A percentile compares a stretch with the other conserved stretches of the same genome.
phyloP scores from a whole-genome alignment of 2,329 filamentous ascomycete genomes.

The Ophiostoma montium region DNA sequence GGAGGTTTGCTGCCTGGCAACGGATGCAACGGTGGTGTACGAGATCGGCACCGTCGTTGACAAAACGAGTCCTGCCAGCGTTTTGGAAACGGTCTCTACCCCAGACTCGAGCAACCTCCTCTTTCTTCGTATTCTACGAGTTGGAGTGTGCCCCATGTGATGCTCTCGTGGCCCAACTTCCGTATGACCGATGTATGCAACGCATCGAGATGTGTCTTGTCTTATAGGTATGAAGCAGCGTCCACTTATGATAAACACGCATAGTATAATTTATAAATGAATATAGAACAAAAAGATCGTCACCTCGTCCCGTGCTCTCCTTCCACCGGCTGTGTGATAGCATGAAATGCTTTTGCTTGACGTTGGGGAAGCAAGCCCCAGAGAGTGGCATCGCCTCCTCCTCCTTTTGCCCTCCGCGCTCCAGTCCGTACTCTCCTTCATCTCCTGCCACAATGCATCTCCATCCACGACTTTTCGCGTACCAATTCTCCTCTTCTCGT shows the following conservation, averaged over 20 bases:
- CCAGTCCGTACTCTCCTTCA: too few relatives aligned
- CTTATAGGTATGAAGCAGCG: not conserved
- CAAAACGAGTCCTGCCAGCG: too few relatives aligned
- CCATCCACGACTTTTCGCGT: not conserved
- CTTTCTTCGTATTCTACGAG: too few relatives aligned
- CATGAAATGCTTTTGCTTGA: not conserved
- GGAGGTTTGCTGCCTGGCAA: too few relatives aligned
- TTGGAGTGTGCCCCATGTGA: not conserved
- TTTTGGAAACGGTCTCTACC: too few relatives aligned
- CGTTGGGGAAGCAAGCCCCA: too few relatives aligned
- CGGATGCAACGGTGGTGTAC: too few relatives aligned
- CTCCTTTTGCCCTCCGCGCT: too few relatives aligned
- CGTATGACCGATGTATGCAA: not conserved
- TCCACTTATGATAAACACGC: not conserved
- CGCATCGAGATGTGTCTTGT: not conserved
- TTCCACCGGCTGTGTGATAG: slow-evolving; percentile 1
- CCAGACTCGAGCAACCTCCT: too few relatives aligned
- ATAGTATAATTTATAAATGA: not conserved
- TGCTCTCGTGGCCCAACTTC: not conserved
- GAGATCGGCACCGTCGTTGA: too few relatives aligned
- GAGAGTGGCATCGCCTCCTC: too few relatives aligned
- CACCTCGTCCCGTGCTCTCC: not conserved
- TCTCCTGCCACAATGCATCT: not conserved
- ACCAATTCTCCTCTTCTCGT: not conserved
- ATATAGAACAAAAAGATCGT: not conserved